Conservation (phyloP, 1,139 yeast genomes). For the Torulaspora globosa region DNA sequence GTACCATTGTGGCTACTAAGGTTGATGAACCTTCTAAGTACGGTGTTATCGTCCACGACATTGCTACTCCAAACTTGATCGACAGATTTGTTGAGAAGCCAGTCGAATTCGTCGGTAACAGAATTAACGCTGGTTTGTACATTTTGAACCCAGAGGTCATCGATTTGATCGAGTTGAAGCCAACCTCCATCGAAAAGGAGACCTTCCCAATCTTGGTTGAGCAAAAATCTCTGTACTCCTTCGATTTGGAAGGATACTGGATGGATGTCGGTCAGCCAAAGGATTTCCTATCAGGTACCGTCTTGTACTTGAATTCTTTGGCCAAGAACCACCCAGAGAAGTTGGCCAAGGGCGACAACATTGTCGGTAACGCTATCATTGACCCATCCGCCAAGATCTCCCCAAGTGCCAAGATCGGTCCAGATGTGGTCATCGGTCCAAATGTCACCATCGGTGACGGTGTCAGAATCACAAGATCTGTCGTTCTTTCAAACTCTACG, state of each 20-base stretch:
- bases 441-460: slow-evolving; percentile 95
- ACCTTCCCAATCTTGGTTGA: slow-evolving; percentile 96
- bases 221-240: slow-evolving; percentile 83
- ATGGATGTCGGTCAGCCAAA: slow-evolving; percentile 99
- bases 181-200: slow-evolving; percentile 99
- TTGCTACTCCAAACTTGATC: slow-evolving; percentile 86
- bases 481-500: slow-evolving; percentile 82
- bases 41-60: slow-evolving; percentile 98
- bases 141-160: slow-evolving; percentile 95
- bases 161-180: slow-evolving; percentile 94
- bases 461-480: slow-evolving; percentile 96
- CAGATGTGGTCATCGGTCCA: slow-evolving; percentile 97
- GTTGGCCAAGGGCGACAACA: slow-evolving; percentile 61
- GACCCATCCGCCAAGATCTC: slow-evolving; percentile 95
- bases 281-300: slow-evolving; percentile 96
- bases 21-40: slow-evolving; percentile 99
- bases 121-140: slow-evolving; percentile 96
- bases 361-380: slow-evolving; percentile 90
- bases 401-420: slow-evolving; percentile 93
- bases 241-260: slow-evolving; percentile 99
- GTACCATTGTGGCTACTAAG: slow-evolving; percentile 98
- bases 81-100: slow-evolving; percentile 99
- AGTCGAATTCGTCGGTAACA: slow-evolving; percentile 96
- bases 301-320: slow-evolving; percentile 82
- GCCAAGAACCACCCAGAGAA: slow-evolving; percentile 72